phyloP scores from a whole-genome alignment of 164 flowering plant species.

The Vitis riparia region DNA sequence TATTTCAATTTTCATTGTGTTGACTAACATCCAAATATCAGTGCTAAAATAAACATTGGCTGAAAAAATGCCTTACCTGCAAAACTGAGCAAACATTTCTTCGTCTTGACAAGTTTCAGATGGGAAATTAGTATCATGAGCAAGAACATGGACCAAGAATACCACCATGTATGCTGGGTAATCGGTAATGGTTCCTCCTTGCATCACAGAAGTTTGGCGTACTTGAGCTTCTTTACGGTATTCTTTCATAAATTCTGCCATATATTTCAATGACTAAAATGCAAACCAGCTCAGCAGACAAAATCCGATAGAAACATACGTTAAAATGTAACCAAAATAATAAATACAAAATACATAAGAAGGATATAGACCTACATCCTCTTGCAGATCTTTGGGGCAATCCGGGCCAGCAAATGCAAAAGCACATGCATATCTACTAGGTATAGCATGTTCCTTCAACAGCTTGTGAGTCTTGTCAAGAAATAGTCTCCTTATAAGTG shows the following conservation, averaged over 20 bases:
- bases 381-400: conserved; percentile 46
- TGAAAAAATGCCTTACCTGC: conserved; percentile 45
- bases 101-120: conserved; percentile 50
- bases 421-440: conserved; percentile 84
- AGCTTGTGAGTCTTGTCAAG: conserved; percentile 62
- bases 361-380: conserved; percentile 42
- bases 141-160: conserved; percentile 81
- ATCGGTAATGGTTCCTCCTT: conserved; percentile 45
- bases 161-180: conserved; percentile 69
- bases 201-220: conserved; percentile 30
- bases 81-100: conserved; percentile 49
- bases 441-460: conserved; percentile 56
- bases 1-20: background rate
- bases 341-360: background rate
- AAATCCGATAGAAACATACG: background rate
- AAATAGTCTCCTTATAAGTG: conserved; percentile 47
- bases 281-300: conserved; percentile 13
- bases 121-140: conserved; percentile 71
- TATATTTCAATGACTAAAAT: conserved; percentile 58
- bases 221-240: conserved; percentile 47
- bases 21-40: background rate
- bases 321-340: conserved; percentile 2
- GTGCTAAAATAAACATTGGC: background rate
- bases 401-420: conserved; percentile 70
- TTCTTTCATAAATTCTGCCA: conserved; percentile 67